These are phyloP conservation scores for Pugionium cornutum DNA, from an alignment of 345 rosid species.

Conservation along the genomic window DNA sequence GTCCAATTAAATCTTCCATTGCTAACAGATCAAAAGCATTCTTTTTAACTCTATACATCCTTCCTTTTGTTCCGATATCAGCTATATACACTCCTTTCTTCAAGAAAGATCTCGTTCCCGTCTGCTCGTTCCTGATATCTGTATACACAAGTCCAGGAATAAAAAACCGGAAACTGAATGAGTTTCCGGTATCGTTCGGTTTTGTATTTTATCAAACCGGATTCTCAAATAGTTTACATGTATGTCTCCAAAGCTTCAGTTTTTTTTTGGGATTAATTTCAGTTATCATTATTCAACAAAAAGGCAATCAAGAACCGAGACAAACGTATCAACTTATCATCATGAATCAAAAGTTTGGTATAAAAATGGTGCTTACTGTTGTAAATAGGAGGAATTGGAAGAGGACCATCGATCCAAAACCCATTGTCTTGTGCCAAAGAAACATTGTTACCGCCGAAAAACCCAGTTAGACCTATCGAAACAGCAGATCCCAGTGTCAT, in stretches of 20 bases:
- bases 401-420: conserved; percentile 61
- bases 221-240: not conserved
- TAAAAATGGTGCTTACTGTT: conserved; percentile 54
- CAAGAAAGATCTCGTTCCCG: conserved; percentile 68
- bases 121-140: conserved; percentile 71
- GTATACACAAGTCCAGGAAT: not conserved
- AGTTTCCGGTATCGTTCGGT: not conserved
- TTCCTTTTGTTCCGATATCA: conserved; percentile 58
- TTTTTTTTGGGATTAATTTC: not conserved
- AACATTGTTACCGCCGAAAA: conserved; percentile 27
- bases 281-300: not conserved
- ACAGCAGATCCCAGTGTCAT: conserved; percentile 56
- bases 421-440: conserved; percentile 73
- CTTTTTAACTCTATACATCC: conserved; percentile 66
- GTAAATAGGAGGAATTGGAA: conserved; percentile 60
- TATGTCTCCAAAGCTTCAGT: not conserved
- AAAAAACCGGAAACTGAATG: not conserved
- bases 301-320: conserved; percentile 2
- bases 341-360: not conserved
- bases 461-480: conserved; percentile 50
- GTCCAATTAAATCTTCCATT: conserved; percentile 80
- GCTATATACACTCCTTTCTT: conserved; percentile 68
- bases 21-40: conserved; percentile 80
- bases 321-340: not conserved
- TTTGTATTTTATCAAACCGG: not conserved